Evolutionary conservation across 1,284 basidiomycete genomes (phyloP).

Genomic region (Earliella scabrosa): DNA sequence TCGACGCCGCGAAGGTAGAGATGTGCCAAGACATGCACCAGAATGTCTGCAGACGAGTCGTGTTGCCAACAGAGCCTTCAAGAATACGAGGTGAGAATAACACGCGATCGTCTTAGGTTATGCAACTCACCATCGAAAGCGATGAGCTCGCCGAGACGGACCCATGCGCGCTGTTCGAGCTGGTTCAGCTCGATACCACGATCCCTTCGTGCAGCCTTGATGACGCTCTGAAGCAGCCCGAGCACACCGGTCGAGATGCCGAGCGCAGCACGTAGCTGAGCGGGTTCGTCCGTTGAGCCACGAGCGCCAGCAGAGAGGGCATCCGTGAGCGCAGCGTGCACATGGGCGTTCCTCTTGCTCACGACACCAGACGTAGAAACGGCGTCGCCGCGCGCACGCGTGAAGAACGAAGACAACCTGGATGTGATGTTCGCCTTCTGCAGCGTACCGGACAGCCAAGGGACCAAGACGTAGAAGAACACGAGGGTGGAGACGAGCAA

Average conservation of each 20-base stretch:
- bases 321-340: conserved; percentile 36
- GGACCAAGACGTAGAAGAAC: conserved; percentile 57
- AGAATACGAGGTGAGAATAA: too few species aligned
- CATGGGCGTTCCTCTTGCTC: conserved; percentile 16
- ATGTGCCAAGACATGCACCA: conserved; percentile 50
- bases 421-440: conserved; percentile 14
- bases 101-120: too few species aligned
- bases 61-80: conserved; percentile 42
- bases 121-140: conserved; percentile 45
- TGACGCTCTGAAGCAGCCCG: conserved; percentile 42
- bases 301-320: conserved; percentile 38
- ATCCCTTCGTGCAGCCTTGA: conserved; percentile 33
- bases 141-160: conserved; percentile 53
- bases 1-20: conserved; percentile 41
- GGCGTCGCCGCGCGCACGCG: conserved; percentile 2
- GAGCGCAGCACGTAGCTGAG: conserved; percentile 43
- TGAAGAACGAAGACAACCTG: conserved; percentile 17
- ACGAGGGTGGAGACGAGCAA: conserved; percentile 64
- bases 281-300: conserved; percentile 44
- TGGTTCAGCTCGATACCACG: conserved; percentile 44
- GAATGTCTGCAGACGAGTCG: conserved; percentile 53
- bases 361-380: background rate
- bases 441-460: conserved; percentile 46
- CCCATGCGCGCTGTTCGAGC: conserved; percentile 56
- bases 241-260: conserved; percentile 44